Conservation (phyloP, 495 filamentous ascomycete species). For the Aspergillus sclerotioniger region DNA sequence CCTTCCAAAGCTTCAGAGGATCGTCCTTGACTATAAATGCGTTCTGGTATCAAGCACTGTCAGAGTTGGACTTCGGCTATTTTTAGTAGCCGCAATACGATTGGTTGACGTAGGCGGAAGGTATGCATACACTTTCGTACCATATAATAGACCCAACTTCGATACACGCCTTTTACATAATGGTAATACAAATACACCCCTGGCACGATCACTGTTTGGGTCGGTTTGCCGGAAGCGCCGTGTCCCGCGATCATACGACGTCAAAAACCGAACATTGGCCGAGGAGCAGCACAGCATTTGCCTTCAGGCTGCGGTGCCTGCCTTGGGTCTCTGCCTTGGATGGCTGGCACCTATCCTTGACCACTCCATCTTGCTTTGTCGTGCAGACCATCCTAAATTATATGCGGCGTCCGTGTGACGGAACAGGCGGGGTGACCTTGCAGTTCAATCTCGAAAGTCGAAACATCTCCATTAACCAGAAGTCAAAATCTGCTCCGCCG, state of each 20-base stretch:
- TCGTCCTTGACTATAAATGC: no score
- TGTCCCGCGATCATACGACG: slow-evolving; percentile 47
- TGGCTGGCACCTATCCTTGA: no score
- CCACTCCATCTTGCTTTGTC: not conserved
- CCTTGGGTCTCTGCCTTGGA: not conserved
- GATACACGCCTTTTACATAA: not conserved
- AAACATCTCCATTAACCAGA: not conserved
- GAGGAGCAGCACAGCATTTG: not conserved
- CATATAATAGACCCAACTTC: no score
- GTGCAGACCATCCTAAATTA: not conserved
- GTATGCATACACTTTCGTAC: no score
- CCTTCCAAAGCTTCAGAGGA: no score
- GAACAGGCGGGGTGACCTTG: no score
- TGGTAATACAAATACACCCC: not conserved
- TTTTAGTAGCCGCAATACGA: no score
- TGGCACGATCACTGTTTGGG: not conserved
- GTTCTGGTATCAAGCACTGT: no score
- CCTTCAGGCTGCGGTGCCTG: not conserved
- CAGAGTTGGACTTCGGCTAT: no score
- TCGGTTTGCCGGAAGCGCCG: slow-evolving; percentile 36
- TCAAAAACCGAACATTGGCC: slow-evolving; percentile 16
- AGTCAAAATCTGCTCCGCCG: not conserved
- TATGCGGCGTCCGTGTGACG: not conserved
- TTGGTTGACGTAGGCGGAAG: no score
- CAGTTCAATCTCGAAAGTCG: not conserved